These are phyloP conservation scores for Aristolochia californica DNA, from an alignment of 164 flowering plant species.

Conservation along the genomic window DNA sequence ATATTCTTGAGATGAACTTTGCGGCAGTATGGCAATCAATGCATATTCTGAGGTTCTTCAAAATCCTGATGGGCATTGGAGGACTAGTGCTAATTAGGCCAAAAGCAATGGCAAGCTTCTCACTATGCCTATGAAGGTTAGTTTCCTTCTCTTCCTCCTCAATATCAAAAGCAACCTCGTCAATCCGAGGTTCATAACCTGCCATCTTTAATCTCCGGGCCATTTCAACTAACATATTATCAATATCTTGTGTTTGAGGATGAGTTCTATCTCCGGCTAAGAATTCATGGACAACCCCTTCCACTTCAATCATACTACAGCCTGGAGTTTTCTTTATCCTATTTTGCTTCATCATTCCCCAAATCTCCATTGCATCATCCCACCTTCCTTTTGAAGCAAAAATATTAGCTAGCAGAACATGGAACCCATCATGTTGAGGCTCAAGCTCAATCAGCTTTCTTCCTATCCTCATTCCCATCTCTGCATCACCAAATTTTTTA, in stretches of 20 bases:
- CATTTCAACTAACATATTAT: constrained; percentile 25
- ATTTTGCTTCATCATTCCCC: constrained; percentile 26
- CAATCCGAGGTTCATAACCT: constrained; percentile 23
- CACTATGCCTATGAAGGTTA: constrained; percentile 24
- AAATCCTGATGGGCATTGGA: constrained; percentile 12
- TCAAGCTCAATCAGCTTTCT: constrained; percentile 28
- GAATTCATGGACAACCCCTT: constrained; percentile 33
- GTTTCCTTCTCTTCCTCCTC: constrained; percentile 34
- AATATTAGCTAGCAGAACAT: constrained; percentile 34
- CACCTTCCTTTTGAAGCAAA: constrained; percentile 33
- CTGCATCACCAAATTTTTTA: constrained; percentile 22
- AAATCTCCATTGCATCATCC: constrained; percentile 21
- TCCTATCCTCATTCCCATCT: constrained; percentile 33
- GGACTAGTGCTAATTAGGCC: constrained; percentile 24
- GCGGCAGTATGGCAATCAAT: constrained; percentile 9
- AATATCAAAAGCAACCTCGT: constrained; percentile 25
- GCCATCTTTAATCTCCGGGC: constrained; percentile 17
- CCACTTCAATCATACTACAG: constrained; percentile 30
- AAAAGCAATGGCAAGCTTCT: constrained; percentile 36
- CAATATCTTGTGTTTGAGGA: constrained; percentile 20
- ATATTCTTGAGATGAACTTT: constrained; percentile 8
- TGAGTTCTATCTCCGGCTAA: constrained; percentile 32
- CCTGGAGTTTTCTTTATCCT: constrained; percentile 32
- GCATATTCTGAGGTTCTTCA: constrained; percentile 9
- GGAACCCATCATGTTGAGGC: constrained; percentile 37